phyloP scores from a whole-genome alignment of 164 flowering plant genomes.

The Magnolia changhungtana region DNA sequence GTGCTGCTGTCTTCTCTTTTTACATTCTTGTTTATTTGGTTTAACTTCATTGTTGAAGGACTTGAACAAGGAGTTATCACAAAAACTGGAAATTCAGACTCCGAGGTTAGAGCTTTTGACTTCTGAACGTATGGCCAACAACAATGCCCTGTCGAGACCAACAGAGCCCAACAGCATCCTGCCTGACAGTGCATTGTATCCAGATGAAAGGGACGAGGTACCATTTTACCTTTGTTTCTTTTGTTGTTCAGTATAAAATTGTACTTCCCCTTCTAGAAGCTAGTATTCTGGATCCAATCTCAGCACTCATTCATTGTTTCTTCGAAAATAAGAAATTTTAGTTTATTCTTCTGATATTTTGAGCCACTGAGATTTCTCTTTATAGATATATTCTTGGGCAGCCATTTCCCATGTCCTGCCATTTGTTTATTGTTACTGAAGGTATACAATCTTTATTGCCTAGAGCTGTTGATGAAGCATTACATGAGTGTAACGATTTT shows the following conservation, averaged over 20 bases:
- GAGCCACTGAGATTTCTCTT: no score
- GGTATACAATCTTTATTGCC: no score
- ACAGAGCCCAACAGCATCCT: constrained; percentile 31
- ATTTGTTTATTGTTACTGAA: no score
- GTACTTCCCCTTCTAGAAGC: not conserved
- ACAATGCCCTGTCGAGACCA: constrained; percentile 33
- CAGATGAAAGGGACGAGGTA: constrained; percentile 99
- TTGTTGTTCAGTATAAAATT: no score
- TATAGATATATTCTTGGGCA: no score
- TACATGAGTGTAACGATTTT: no score
- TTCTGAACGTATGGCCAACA: constrained; percentile 75
- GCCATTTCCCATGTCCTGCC: no score
- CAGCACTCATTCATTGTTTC: not conserved
- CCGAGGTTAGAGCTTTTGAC: constrained; percentile 92
- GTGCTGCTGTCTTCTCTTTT: not conserved
- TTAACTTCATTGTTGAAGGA: constrained; percentile 46
- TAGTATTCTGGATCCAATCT: not conserved
- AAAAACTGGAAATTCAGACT: constrained; percentile 84
- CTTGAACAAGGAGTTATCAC: constrained; percentile 75
- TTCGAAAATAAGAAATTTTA: not conserved
- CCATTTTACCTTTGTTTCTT: not conserved
- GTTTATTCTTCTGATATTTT: no score
- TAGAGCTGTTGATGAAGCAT: no score
- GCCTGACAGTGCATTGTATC: constrained; percentile 43
- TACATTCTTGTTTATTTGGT: not conserved